Conservation (phyloP, 768 basidiomycete genomes). For the Boletus speciosus region DNA sequence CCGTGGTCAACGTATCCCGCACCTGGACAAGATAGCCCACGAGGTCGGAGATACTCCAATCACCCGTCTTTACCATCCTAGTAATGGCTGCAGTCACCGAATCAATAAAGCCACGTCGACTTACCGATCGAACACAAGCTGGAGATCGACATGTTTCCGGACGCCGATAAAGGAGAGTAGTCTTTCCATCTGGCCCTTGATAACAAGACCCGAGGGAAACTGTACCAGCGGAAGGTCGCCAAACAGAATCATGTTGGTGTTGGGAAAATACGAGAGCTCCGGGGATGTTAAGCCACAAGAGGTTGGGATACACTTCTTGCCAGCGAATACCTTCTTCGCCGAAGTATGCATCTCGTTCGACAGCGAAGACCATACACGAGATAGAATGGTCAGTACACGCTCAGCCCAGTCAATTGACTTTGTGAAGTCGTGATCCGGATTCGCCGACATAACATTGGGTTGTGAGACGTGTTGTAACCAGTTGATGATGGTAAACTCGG, state of each 20-base stretch:
- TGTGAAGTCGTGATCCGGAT: conserved; percentile 58
- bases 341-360: conserved; percentile 42
- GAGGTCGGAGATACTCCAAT: conserved; percentile 85
- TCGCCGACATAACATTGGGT: conserved; percentile 38
- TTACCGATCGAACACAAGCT: conserved; percentile 87
- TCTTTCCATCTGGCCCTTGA: conserved; percentile 74
- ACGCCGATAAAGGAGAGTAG: conserved; percentile 74
- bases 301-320: conserved; percentile 49
- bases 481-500: conserved; percentile 67
- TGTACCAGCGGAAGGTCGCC: conserved; percentile 81
- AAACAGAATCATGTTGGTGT: conserved; percentile 70
- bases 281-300: conserved; percentile 66
- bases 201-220: conserved; percentile 55
- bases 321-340: conserved; percentile 40
- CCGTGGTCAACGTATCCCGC: conserved; percentile 52
- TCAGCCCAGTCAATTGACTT: conserved; percentile 75
- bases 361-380: conserved; percentile 70
- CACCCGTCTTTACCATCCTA: conserved; percentile 86
- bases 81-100: neutral
- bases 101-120: conserved; percentile 11
- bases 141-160: conserved; percentile 87
- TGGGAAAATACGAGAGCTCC: conserved; percentile 76
- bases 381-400: conserved; percentile 61
- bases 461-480: conserved; percentile 72
- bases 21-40: conserved; percentile 86